Base-by-base conservation (phyloP, 2,329 filamentous ascomycete species). In the Chrysoporthe austroafricana region DNA sequence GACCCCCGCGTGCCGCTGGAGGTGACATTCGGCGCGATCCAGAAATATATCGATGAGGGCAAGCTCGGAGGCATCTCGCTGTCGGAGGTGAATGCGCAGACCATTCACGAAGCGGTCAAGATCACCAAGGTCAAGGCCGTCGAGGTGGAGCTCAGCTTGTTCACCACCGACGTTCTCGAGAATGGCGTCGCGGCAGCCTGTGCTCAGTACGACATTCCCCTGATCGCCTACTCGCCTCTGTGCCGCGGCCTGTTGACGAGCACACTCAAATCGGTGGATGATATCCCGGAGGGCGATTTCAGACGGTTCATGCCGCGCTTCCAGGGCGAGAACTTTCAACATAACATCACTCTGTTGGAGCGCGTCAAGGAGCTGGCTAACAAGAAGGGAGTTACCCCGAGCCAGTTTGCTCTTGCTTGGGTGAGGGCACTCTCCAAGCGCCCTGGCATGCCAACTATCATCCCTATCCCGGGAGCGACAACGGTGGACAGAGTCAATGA, bases 391-490 rank as follows among this genome's bases (percentile, higher is more conserved):
- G 85, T 83, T 73, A 90, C 87, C 0, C 75, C 86, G 4, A 83
- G 84, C 1, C 90, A 93, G 78, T 80, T 93, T 39, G 90, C 90
- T 16, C 80, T 93, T 64, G 84, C 83, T 62, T 94, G 90, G 90
- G 77, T 88, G 2, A 72, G 82, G 57, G 77, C 82, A 1, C 78
- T 88, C 52, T 84, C 81, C 54, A 79, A 77, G 63, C 80, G 79
- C 46, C 81, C 84, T 6, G 86, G 84, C 50, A 82, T 86, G 82
- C 85, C 85, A 32, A 76, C 73, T 18, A 85, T 91, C 69, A 85
- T 92, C 62, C 89, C 89, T 6, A 91, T 92, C 69, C 90, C 90
- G 0, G 90, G 90, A 2, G 85, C 89, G 9, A 86, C 86, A 0
- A 87, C 82, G 4, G 79, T 78, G 11, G 82, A 79, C 48, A 81